A percentile compares a stretch with the other conserved stretches of the same genome.
Evolutionary conservation across 257 asterid genomes (phyloP).

Genomic region (Osmanthus fragrans): DNA sequence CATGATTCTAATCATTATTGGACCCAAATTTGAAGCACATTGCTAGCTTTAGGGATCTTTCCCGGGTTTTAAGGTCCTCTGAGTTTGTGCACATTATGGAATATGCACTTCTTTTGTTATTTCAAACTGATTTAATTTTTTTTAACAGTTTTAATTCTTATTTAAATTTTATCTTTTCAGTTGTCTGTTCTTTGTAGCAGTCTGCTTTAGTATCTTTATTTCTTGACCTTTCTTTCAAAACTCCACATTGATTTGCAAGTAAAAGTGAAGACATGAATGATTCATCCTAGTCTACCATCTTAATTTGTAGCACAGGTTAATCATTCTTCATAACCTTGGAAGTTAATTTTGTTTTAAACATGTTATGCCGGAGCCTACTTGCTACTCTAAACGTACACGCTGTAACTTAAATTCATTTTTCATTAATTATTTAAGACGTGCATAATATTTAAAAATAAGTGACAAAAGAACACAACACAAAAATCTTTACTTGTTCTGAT

Average conservation of each 20-base stretch:
- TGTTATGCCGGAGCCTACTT: neutral
- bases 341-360: neutral
- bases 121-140: neutral
- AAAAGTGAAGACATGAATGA: constrained; percentile 12
- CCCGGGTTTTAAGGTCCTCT: constrained; percentile 15
- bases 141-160: neutral
- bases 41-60: neutral
- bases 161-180: neutral
- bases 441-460: neutral
- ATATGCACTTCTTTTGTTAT: neutral
- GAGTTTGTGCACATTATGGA: constrained; percentile 3
- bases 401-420: neutral
- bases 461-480: neutral
- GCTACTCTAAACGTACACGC: neutral
- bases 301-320: neutral
- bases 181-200: neutral
- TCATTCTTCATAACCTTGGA: neutral
- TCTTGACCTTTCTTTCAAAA: neutral
- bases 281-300: constrained; percentile 1
- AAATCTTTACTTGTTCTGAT: constrained; percentile 9
- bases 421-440: neutral
- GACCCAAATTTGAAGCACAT: constrained; percentile 1
- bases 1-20: neutral
- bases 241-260: constrained; percentile 1
- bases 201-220: neutral